A percentile compares a stretch with the other conserved stretches of the same genome.
Conservation (phyloP, 768 basidiomycete species). For the Daedalea quercina region DNA sequence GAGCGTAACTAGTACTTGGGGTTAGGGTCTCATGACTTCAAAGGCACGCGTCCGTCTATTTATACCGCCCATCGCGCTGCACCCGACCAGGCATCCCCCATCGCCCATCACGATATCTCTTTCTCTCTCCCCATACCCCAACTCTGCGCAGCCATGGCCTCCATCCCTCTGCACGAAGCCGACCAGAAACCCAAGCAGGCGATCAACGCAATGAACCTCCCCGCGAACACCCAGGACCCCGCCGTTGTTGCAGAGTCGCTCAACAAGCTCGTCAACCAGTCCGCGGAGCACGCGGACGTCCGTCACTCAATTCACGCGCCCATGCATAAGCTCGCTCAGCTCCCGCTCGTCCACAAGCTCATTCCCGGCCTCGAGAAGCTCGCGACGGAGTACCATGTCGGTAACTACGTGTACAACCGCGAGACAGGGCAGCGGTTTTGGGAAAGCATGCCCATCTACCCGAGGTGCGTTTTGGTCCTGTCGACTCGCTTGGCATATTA, state of each 20-base stretch:
- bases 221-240: slow-evolving; percentile 17
- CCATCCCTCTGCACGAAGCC: slow-evolving; percentile 9
- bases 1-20: not conserved
- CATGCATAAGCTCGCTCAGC: slow-evolving; percentile 21
- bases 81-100: not conserved
- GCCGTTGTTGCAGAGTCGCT: slow-evolving; percentile 25
- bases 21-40: not conserved
- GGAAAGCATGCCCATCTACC: slow-evolving; percentile 71
- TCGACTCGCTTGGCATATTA: not conserved
- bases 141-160: slow-evolving; percentile 14
- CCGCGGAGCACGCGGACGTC: slow-evolving; percentile 22
- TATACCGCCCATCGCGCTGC: not conserved
- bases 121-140: no score
- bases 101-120: no score
- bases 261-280: slow-evolving; percentile 29
- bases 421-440: slow-evolving; percentile 47
- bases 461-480: slow-evolving; percentile 28
- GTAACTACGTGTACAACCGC: slow-evolving; percentile 51
- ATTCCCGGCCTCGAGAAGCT: slow-evolving; percentile 52
- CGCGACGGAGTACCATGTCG: slow-evolving; percentile 46
- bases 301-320: slow-evolving; percentile 26
- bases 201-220: slow-evolving; percentile 29
- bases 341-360: slow-evolving; percentile 37
- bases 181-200: slow-evolving; percentile 21
- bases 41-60: not conserved